A percentile compares a stretch with the other conserved stretches of the same genome.
These are phyloP conservation scores for Tolypocladium nubicola DNA, from an alignment of 2,329 filamentous ascomycete genomes.

Conservation along the genomic window DNA sequence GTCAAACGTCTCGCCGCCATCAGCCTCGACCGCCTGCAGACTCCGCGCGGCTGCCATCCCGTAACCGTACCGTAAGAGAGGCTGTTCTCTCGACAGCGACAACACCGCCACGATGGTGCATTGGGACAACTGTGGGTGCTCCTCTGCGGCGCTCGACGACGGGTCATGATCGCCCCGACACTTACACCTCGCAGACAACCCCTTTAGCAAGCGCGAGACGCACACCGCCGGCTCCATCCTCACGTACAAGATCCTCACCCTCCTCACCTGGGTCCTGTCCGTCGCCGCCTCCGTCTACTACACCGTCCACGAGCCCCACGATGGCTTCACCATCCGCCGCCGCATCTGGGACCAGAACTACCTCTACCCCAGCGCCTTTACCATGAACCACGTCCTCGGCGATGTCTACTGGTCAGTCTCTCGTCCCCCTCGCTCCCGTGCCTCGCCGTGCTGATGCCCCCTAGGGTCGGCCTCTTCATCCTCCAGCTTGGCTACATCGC, in stretches of 20 bases:
- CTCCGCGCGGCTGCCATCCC: background rate
- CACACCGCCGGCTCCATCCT: conserved; percentile 51
- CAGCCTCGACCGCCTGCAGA: background rate
- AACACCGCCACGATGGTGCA: background rate
- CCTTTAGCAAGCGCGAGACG: conserved; percentile 61
- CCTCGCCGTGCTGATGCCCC: background rate
- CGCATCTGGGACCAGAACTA: conserved; percentile 70
- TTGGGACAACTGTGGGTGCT: background rate
- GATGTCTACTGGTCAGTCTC: conserved; percentile 63
- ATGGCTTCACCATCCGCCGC: conserved; percentile 46
- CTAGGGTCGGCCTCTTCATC: conserved; percentile 61
- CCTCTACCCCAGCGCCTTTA: conserved; percentile 59
- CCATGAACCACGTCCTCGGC: conserved; percentile 53
- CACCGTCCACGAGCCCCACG: conserved; percentile 50
- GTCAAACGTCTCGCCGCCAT: background rate
- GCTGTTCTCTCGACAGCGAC: background rate
- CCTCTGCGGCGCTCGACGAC: no score
- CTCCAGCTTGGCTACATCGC: conserved; percentile 67
- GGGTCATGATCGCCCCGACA: background rate
- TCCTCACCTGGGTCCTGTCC: conserved; percentile 64
- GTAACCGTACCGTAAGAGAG: background rate
- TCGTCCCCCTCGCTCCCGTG: no score
- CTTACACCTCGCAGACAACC: conserved; percentile 47
- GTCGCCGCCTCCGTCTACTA: conserved; percentile 68
- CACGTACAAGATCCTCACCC: conserved; percentile 66